phyloP scores from a whole-genome alignment of 345 rosid genomes.

The Capsella bursapastoris region DNA sequence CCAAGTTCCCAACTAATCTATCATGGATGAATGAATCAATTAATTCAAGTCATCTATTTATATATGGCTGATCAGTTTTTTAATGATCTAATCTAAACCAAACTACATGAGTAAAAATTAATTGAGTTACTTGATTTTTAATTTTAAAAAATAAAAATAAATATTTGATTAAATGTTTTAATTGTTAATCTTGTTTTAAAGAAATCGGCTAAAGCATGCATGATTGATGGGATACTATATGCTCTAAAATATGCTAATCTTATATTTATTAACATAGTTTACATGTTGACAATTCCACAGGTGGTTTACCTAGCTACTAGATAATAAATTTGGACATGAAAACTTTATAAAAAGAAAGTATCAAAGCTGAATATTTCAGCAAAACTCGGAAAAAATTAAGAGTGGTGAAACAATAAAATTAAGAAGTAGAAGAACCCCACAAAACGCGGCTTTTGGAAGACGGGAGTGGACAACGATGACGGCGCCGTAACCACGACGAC shows the following conservation, averaged over 20 bases:
- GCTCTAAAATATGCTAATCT: background rate
- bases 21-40: constrained; percentile 5
- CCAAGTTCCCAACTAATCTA: constrained; percentile 30
- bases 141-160: too few relatives aligned
- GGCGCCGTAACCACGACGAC: constrained; percentile 30
- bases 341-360: background rate
- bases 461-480: constrained; percentile 29
- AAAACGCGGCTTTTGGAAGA: constrained; percentile 39
- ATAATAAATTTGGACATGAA: constrained; percentile 10
- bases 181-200: background rate
- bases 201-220: background rate
- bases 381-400: background rate
- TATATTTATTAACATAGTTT: background rate
- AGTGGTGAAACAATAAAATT: background rate
- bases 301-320: background rate
- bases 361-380: background rate
- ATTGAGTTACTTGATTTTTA: too few relatives aligned
- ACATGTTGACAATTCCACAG: background rate
- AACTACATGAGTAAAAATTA: background rate
- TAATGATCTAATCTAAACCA: background rate
- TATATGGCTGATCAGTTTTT: background rate
- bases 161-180: background rate
- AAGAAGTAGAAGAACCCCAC: constrained; percentile 5
- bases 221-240: background rate
- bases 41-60: background rate